Base-by-base conservation (phyloP, 2,329 filamentous ascomycete genomes). In the Aspergillus neotritici region DNA sequence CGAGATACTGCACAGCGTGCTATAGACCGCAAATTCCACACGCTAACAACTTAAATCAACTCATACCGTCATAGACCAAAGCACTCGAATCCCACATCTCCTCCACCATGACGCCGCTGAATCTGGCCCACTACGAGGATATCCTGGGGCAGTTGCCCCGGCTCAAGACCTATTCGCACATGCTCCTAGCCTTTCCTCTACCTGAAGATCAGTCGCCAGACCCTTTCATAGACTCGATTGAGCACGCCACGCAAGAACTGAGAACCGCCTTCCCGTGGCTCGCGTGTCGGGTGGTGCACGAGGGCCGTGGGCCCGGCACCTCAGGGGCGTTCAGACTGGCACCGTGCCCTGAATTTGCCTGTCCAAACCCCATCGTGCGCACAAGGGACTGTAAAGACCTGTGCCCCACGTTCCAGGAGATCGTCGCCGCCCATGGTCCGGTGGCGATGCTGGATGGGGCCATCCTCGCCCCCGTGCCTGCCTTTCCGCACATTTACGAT, bases 371-470 rank as follows among this genome's bases (percentile, higher is more conserved):
- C 12, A 13, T 37, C 4, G 13, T 43, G 12, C 16, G 29, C 6
- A 31, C 28, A 13, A 28, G 15, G 12, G 29, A 32, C 15, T 14
- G 16, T 12, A 21, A 28, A 4, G 17, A n/a, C 16, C n/a, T 13
- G 14, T 36, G 15, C 15, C 33, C 40, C 0, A 11, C 40, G 2
- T 42, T 36, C 15, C 7, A 31, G 4, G 40, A 21, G n/a, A 37
- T 42, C 5, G 8, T 16, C 13, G 31, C 17, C 11, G 14, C 10
- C 11, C 16, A 50, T 32, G 56, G 39, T 3, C 60, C 61, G 1
- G 48, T 57, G 12, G 47, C 40, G 5, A 61, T 63, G 56, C 52
- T 66, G 9, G 56, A 62, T 39, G 57, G 48, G 8, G 48, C 52
- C 10, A 34, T 59, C 11, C 47, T 66, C 9, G 43, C 43, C 12